phyloP scores from a whole-genome alignment of 805 yeast species.

The Zygoascus biomembranicola region DNA sequence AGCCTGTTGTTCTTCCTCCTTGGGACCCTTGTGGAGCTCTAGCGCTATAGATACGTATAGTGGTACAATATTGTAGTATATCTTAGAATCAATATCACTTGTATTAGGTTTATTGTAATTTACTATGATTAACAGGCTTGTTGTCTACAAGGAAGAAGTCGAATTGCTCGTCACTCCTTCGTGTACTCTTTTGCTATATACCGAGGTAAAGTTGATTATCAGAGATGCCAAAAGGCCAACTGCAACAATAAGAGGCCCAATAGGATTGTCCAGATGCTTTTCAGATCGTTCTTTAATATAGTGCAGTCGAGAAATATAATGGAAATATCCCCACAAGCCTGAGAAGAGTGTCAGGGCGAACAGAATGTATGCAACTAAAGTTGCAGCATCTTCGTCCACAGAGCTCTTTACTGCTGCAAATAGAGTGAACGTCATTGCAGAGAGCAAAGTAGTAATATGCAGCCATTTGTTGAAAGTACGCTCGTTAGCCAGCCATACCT shows the following conservation, averaged over 20 bases:
- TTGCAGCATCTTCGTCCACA: constrained; percentile 48
- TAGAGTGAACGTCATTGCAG: constrained; percentile 77
- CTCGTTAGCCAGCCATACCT: constrained; percentile 97
- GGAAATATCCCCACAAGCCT: constrained; percentile 82
- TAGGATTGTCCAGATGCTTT: constrained; percentile 76
- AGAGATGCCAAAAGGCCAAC: constrained; percentile 59
- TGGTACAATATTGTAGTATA: no score
- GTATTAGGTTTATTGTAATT: no score
- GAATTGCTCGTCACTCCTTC: not conserved
- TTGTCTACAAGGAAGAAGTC: no score
- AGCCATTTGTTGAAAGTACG: constrained; percentile 96
- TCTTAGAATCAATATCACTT: no score
- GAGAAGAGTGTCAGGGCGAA: constrained; percentile 75
- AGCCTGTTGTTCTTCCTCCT: constrained; percentile 55
- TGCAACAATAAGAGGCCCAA: constrained; percentile 82
- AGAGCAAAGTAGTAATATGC: constrained; percentile 74
- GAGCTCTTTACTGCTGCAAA: constrained; percentile 68
- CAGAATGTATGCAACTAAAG: constrained; percentile 64
- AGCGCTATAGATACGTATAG: constrained; percentile 29
- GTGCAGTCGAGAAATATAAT: constrained; percentile 61
- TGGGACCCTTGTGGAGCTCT: constrained; percentile 80
- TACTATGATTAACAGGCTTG: no score
- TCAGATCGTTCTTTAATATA: constrained; percentile 77
- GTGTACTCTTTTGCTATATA: constrained; percentile 2
- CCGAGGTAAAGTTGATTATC: constrained; percentile 57